Conservation (phyloP, 257 asterid species). For the Petrea volubilis region DNA sequence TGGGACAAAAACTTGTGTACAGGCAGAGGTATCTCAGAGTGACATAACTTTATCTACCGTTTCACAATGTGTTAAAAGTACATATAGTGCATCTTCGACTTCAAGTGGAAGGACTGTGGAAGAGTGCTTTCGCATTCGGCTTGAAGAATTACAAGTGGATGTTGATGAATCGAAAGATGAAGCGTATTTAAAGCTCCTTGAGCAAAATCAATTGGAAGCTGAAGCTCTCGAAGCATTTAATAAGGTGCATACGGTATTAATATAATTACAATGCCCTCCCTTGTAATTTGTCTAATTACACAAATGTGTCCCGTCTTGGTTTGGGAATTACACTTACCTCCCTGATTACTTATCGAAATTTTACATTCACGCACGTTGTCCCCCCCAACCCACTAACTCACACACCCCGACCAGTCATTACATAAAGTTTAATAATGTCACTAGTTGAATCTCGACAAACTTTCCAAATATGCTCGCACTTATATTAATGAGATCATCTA, state of each 20-base stretch:
- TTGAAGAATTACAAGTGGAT: slow-evolving; percentile 41
- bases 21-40: slow-evolving; percentile 17
- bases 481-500: no score
- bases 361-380: no score
- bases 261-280: background rate
- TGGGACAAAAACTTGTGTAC: slow-evolving; percentile 21
- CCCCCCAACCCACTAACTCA: no score
- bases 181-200: slow-evolving; percentile 41
- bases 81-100: slow-evolving; percentile 26
- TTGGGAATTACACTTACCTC: no score
- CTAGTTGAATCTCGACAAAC: no score
- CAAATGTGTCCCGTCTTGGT: no score
- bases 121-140: slow-evolving; percentile 40
- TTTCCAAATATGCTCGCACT: no score
- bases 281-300: background rate
- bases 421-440: no score
- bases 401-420: no score
- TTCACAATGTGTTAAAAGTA: slow-evolving; percentile 15
- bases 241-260: slow-evolving; percentile 47
- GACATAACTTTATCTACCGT: background rate
- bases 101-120: slow-evolving; percentile 37
- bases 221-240: slow-evolving; percentile 48
- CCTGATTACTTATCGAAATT: no score
- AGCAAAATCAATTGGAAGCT: slow-evolving; percentile 49
- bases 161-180: slow-evolving; percentile 44